A percentile compares a stretch with the other conserved stretches of the same genome.
Evolutionary conservation across 257 asterid genomes (phyloP).

Genomic region (Nicotiana attenuata): DNA sequence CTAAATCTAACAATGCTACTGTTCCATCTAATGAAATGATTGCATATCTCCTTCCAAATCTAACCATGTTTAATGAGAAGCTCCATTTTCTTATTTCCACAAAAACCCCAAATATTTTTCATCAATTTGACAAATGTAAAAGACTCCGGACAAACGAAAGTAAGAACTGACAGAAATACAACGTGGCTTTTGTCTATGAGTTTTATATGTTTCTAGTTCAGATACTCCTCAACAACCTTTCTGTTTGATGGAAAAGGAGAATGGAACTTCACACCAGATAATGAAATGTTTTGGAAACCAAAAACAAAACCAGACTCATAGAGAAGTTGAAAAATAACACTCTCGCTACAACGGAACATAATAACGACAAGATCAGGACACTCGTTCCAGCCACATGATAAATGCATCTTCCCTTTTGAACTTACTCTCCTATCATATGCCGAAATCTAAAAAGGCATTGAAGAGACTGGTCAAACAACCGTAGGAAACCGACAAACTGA

Average conservation of each 20-base stretch:
- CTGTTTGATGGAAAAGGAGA: not conserved
- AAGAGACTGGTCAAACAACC: not conserved
- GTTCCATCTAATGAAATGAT: not conserved
- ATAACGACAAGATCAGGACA: not conserved
- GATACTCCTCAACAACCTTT: not conserved
- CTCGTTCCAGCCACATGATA: not conserved
- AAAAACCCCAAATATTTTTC: not conserved
- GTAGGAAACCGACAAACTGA: constrained; percentile 14
- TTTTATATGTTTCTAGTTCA: not conserved
- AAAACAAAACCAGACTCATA: not conserved
- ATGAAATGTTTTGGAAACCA: not conserved
- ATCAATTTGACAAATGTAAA: not conserved
- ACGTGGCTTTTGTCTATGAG: not conserved
- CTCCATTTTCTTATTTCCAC: not conserved
- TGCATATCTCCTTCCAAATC: not conserved
- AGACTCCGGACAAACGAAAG: not conserved
- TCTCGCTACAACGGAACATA: not conserved
- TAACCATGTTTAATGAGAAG: not conserved
- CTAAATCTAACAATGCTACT: not conserved
- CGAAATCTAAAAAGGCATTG: not conserved
- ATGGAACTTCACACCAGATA: not conserved
- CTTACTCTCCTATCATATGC: not conserved
- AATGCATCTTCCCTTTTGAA: not conserved
- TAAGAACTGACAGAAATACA: not conserved
- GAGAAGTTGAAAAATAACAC: not conserved